Conservation (phyloP, 169 alveolate genomes). For the Theileria annulata region DNA sequence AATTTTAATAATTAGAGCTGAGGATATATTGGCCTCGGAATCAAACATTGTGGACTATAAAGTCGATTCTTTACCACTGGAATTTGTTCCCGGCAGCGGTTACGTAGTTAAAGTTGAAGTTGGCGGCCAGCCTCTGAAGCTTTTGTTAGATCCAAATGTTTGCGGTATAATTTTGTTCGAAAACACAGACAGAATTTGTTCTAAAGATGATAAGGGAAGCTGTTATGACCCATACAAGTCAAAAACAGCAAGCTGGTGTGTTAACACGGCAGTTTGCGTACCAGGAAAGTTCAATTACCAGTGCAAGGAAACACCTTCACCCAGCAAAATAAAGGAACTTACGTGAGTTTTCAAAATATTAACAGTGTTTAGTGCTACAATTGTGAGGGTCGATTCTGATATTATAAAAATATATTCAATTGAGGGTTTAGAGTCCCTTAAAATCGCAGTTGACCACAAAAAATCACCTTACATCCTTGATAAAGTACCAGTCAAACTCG, state of each 20-base stretch:
- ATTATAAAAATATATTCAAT: constrained; percentile 33
- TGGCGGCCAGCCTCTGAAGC: constrained; percentile 35
- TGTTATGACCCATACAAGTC: constrained; percentile 71
- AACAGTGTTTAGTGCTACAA: constrained; percentile 23
- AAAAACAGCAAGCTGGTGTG: constrained; percentile 71
- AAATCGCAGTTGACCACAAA: constrained; percentile 2
- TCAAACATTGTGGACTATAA: constrained; percentile 13
- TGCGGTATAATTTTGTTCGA: constrained; percentile 72
- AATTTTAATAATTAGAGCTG: not conserved
- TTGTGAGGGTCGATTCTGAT: constrained; percentile 27
- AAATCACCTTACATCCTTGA: not conserved
- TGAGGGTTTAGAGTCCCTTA: constrained; percentile 42
- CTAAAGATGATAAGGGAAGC: not conserved
- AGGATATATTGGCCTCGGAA: not conserved
- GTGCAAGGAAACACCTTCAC: constrained; percentile 55
- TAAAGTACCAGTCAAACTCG: constrained; percentile 50
- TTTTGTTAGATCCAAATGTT: constrained; percentile 44
- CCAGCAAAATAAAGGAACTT: constrained; percentile 36
- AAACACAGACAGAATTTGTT: constrained; percentile 63
- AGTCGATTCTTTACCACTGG: constrained; percentile 24
- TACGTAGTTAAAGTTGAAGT: constrained; percentile 23
- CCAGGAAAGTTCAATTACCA: constrained; percentile 63
- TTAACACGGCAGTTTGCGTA: constrained; percentile 54
- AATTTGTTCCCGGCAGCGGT: constrained; percentile 28
- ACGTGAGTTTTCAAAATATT: constrained; percentile 53